Base-by-base conservation (phyloP, 1,284 basidiomycete species). In the Neotropicomus parvogracilis region DNA sequence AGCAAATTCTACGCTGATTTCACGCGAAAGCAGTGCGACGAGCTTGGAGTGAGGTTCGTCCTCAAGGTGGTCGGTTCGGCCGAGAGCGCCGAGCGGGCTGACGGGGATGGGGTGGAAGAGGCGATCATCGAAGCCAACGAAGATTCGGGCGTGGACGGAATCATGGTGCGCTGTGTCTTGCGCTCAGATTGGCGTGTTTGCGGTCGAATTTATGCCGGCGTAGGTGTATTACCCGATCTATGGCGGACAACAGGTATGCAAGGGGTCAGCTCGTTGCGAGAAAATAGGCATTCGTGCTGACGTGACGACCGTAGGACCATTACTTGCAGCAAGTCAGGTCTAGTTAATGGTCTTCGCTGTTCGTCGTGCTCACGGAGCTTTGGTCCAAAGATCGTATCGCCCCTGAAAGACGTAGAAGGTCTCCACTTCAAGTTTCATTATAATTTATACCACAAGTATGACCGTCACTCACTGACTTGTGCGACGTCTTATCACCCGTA, bases 341-440 rank as follows among this genome's bases (percentile, higher is more conserved):
- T 28, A 6, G 32, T 16, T 9, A 13, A 10, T 9, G 6, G 2
- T n/a, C 17, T 16, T 1, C 28, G n/a, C 16, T 12, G 11, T 13
- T 52, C 24, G 7, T 28, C 34, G 5, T 37, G 0, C 33, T 52
- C 27, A 51, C 13, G 12, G 5, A 6, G 11, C 37, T 13, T 14
- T 7, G 10, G 9, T 27, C 3, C 19, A 27, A 26, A 69, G 84
- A 81, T 95, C 47, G 91, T 99, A 12, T 94, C 92, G 2, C 94
- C 95, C 1, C 79, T 90, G 57, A 99, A 99, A 71, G 95, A 99
- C 58, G 95, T 99, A 45, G 95, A 99, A 70, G 95, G 95, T 4
- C 78, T 98, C 42, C 84, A 98, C 71, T 92, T 93, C 74, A 93
- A 93, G 68, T 95, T 94, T 68, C 88, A 95, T 59, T 97, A 95